phyloP scores from a whole-genome alignment of 352 stramenopile genomes.

The Globisporangium megalacanthum region DNA sequence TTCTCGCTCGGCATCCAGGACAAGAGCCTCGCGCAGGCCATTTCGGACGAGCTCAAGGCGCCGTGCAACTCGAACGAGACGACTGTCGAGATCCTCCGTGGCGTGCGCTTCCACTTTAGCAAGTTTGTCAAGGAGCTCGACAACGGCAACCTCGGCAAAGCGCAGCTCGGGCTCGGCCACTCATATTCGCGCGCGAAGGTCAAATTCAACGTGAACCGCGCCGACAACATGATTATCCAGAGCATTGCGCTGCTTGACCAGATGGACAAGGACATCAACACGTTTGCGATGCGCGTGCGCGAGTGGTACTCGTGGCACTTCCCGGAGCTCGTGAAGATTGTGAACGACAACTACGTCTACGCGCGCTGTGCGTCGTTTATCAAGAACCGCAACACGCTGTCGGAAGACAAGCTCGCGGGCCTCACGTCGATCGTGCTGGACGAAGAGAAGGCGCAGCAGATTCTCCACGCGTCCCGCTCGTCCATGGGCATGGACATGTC shows the following conservation, averaged over 20 bases:
- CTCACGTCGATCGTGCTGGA: conserved; percentile 95
- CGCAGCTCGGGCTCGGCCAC: conserved; percentile 98
- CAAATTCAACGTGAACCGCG: conserved; percentile 99
- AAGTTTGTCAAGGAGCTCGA: conserved; percentile 98
- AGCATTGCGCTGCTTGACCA: conserved; percentile 99
- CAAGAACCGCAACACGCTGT: conserved; percentile 87
- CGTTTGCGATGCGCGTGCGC: conserved; percentile 98
- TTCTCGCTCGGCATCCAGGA: conserved; percentile 91
- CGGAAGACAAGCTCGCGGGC: conserved; percentile 75
- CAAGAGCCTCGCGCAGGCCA: conserved; percentile 91
- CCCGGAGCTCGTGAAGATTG: conserved; percentile 98
- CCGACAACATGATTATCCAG: conserved; percentile 99
- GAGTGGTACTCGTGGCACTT: conserved; percentile 99
- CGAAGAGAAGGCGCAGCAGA: conserved; percentile 94
- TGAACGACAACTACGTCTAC: conserved; percentile 99
- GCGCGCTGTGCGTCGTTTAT: conserved; percentile 96
- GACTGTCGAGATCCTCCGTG: conserved; percentile 94
- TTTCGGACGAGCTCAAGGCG: conserved; percentile 92
- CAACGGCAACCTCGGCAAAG: conserved; percentile 94
- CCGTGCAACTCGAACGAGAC: conserved; percentile 98
- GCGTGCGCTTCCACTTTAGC: conserved; percentile 95
- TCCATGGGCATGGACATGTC: conserved; percentile 99
- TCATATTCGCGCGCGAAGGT: conserved; percentile 98
- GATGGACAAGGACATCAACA: conserved; percentile 99
- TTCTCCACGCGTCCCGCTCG: conserved; percentile 91